These are phyloP conservation scores for Diaporthe velutina DNA, from an alignment of 2,329 filamentous ascomycete species.

Conservation along the genomic window DNA sequence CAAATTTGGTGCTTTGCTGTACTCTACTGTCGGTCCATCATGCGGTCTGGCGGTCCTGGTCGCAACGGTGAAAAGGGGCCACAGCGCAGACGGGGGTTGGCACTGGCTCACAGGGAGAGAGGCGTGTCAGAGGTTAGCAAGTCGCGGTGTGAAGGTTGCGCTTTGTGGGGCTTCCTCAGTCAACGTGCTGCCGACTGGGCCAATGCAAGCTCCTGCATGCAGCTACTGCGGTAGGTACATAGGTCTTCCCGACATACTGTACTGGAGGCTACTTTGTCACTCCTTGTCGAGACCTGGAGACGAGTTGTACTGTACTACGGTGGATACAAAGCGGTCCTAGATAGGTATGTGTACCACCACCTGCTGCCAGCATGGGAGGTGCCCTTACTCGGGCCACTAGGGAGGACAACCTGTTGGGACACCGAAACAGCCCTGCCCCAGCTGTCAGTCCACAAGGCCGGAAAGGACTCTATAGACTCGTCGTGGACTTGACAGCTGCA, in stretches of 20 bases:
- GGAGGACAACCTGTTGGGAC: conserved; percentile 15
- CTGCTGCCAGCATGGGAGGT: background rate
- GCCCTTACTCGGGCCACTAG: conserved; percentile 12
- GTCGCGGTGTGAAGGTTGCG: conserved; percentile 36
- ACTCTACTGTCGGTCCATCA: conserved; percentile 34
- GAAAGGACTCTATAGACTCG: background rate
- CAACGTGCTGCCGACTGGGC: conserved; percentile 29
- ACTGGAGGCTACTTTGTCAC: conserved; percentile 4
- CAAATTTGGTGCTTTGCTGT: conserved; percentile 37
- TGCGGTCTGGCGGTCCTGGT: conserved; percentile 30
- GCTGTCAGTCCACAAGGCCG: background rate
- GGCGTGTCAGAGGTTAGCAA: conserved; percentile 33
- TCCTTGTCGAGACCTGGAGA: background rate
- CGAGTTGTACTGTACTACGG: conserved; percentile 10
- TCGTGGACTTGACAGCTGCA: background rate
- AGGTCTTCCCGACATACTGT: conserved; percentile 18
- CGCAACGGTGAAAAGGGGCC: conserved; percentile 36
- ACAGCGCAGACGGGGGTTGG: conserved; percentile 36
- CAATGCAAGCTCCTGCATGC: conserved; percentile 32
- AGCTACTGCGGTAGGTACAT: conserved; percentile 25
- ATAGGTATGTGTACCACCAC: background rate
- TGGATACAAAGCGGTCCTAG: conserved; percentile 1
- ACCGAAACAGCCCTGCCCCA: conserved; percentile 1
- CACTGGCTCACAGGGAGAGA: conserved; percentile 22
- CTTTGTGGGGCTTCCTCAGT: conserved; percentile 33